Conservation (phyloP, 352 stramenopile species). For the Globisporangium takayamanum region DNA sequence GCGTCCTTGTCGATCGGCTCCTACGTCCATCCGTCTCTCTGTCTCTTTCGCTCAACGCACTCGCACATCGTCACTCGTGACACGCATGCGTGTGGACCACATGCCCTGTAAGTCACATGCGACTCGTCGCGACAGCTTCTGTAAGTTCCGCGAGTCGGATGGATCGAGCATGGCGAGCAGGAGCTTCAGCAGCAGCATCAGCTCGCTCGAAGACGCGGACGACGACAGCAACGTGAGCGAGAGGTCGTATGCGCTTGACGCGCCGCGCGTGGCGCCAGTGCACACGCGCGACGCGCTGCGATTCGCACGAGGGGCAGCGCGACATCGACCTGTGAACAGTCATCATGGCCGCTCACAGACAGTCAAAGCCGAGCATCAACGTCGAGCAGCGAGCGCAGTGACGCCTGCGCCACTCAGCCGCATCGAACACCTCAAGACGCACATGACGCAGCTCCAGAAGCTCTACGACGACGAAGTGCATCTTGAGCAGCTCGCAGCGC, state of each 20-base stretch:
- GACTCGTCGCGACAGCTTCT: neutral
- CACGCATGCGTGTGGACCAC: no score
- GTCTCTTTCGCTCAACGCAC: neutral
- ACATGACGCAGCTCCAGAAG: constrained; percentile 44
- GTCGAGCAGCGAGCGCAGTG: neutral
- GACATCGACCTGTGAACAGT: no score
- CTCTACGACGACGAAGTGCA: constrained; percentile 41
- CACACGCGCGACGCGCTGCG: neutral
- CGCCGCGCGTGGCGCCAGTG: constrained; percentile 4
- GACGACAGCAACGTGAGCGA: constrained; percentile 1
- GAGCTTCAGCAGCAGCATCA: constrained; percentile 5
- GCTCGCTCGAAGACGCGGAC: constrained; percentile 10
- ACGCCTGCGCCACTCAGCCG: constrained; percentile 11
- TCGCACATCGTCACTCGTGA: neutral
- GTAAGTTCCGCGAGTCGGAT: neutral
- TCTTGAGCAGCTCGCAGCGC: constrained; percentile 32
- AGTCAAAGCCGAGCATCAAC: neutral
- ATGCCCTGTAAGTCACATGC: neutral
- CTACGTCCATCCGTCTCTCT: neutral
- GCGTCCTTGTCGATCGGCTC: no score
- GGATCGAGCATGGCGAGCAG: neutral
- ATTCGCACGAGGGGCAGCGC: neutral
- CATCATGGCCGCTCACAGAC: neutral
- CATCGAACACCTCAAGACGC: constrained; percentile 34
- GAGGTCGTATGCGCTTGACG: constrained; percentile 2